Percentiles rank a stretch among this genome's conserved stretches.
phyloP scores from a whole-genome alignment of 352 stramenopile species.

The Phytophthora brassicae region DNA sequence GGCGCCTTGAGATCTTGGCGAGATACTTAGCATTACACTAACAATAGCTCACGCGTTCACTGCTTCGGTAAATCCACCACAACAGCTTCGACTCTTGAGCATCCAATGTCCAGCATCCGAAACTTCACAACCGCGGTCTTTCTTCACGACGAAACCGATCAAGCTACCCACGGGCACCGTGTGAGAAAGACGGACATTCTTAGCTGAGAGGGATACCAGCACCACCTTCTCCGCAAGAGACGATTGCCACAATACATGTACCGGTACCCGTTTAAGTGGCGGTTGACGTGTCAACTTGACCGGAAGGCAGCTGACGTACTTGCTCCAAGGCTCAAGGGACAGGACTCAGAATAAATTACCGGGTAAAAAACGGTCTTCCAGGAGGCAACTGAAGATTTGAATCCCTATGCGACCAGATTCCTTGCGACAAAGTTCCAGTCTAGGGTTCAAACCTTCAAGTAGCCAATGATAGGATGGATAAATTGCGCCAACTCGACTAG shows the following conservation, averaged over 20 bases:
- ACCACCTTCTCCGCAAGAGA: not conserved
- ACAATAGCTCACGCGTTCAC: too few species aligned
- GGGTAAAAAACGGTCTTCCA: constrained; percentile 14
- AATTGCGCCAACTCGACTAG: constrained; percentile 23
- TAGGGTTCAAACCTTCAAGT: constrained; percentile 8
- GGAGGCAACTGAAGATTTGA: constrained; percentile 12
- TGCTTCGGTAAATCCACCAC: too few species aligned
- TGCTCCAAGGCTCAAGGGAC: constrained; percentile 5
- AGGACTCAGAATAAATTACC: constrained; percentile 20
- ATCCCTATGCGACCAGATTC: constrained; percentile 5
- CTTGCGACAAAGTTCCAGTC: constrained; percentile 22
- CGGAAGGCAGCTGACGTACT: constrained; percentile 29
- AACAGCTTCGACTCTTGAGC: too few species aligned
- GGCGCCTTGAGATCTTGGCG: too few species aligned
- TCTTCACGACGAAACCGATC: not conserved
- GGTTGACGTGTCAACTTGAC: too few species aligned
- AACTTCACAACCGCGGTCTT: too few species aligned
- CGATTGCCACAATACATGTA: constrained; percentile 4
- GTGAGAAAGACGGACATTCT: not conserved
- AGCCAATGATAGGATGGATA: constrained; percentile 12
- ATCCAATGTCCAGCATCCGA: too few species aligned
- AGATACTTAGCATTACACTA: too few species aligned
- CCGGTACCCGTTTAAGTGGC: too few species aligned
- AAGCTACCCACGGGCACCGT: not conserved
- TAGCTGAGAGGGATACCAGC: too few species aligned